phyloP scores from a whole-genome alignment of 1,284 basidiomycete species.

The Puccinia triticina region DNA sequence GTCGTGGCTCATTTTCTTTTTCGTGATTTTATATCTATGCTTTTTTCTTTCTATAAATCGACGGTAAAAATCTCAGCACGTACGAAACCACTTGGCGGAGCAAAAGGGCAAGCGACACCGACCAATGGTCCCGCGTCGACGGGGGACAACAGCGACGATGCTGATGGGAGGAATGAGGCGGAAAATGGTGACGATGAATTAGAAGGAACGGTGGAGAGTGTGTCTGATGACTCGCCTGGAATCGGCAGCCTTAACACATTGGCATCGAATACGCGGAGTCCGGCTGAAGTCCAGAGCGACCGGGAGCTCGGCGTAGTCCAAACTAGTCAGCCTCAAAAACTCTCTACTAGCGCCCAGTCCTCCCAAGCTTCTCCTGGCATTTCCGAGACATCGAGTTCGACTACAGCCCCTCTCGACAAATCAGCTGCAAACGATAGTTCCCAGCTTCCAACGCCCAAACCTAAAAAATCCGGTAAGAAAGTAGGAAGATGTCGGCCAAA shows the following conservation, averaged over 20 bases:
- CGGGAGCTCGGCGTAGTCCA: not conserved
- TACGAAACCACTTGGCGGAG: conserved; percentile 10
- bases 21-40: not conserved
- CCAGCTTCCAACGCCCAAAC: not conserved
- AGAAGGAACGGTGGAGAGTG: not conserved
- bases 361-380: not conserved
- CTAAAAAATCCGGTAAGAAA: not conserved
- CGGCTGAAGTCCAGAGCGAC: not conserved
- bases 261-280: not conserved
- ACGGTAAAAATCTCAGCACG: not conserved
- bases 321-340: not conserved
- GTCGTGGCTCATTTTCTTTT: no score
- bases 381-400: not conserved
- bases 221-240: not conserved
- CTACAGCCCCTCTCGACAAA: not conserved
- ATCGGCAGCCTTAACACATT: not conserved
- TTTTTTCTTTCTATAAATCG: not conserved
- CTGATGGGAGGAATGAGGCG: not conserved
- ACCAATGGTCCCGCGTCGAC: not conserved
- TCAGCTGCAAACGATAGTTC: not conserved
- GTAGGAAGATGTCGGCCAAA: not conserved
- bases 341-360: not conserved
- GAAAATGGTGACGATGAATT: not conserved
- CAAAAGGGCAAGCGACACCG: not conserved
- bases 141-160: not conserved